Base-by-base conservation (phyloP, 1,139 yeast species). In the Suhomyces atakaporum region DNA sequence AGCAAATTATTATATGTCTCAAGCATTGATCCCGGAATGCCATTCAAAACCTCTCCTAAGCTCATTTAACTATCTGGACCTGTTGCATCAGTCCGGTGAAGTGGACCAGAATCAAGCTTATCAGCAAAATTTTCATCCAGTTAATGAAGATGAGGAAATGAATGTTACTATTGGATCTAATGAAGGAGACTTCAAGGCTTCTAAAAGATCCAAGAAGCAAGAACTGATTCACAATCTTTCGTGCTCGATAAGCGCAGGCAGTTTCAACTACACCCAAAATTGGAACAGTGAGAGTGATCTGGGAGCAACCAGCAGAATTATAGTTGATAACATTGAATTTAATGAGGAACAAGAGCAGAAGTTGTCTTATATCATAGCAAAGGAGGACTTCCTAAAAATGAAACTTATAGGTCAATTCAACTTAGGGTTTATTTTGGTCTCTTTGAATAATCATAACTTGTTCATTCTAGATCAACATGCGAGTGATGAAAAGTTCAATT, bases 391-490 rank as follows among this genome's bases (percentile, higher is more conserved):
- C 51, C 52, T 60, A 3, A 56, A 69, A 6, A 90, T 92, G 97
- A 60, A 72, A 31, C 61, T 94, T 12, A 77, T 90, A 7, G 99
- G 99, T 0, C 98, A 90, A 58, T 92, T 92, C 63, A 92, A 92
- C 54, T 62, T 85, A 18, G 98, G 98, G 0, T 92, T 92, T 53
- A 87, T 92, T 12, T 61, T 92, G 21, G 95, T 86, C 0, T 75
- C 79, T 1, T 49, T 60, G 20, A 49, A 50, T 11, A 48, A 51
- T 5, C 43, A 53, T 2, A 88, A 87, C 53, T 56, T 92, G 27
- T 89, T 92, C 51, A 90, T 92, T 29, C 75, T 92, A 32, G 99
- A 92, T 57, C 99, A 92, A 60, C 99, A 92, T 63, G 98, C 98
- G 1, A 86, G 96, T 45, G 98, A 92, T 61, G 99, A 92, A 54